A percentile compares a stretch with the other conserved stretches of the same genome.
phyloP scores from a whole-genome alignment of 768 basidiomycete species.

The Thelephora aurantiotincta region DNA sequence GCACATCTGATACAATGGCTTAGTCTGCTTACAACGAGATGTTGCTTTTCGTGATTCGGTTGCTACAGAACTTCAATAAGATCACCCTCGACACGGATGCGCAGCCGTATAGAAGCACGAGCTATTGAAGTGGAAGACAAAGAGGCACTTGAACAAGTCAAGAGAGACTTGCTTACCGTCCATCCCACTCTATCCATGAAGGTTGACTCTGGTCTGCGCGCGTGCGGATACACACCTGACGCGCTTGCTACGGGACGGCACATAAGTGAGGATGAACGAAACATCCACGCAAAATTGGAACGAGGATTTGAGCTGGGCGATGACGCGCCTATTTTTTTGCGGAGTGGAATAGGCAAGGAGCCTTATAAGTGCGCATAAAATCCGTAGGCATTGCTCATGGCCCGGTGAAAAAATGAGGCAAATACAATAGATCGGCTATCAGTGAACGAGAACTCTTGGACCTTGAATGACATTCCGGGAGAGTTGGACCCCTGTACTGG shows the following conservation, averaged over 20 bases:
- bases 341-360: too few relatives aligned
- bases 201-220: not conserved
- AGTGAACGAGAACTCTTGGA: too few relatives aligned
- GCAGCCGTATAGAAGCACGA: slow-evolving; percentile 14
- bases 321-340: too few relatives aligned
- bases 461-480: too few relatives aligned
- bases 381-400: too few relatives aligned
- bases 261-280: slow-evolving; percentile 31
- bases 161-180: not conserved
- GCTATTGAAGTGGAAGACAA: slow-evolving; percentile 4
- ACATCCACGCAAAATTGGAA: not conserved
- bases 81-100: slow-evolving; percentile 25
- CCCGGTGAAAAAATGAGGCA: too few relatives aligned
- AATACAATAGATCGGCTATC: too few relatives aligned
- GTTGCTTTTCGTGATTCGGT: slow-evolving; percentile 37
- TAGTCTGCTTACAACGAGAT: slow-evolving; percentile 42
- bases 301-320: too few relatives aligned
- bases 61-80: slow-evolving; percentile 33
- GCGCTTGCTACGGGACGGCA: slow-evolving; percentile 21
- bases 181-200: slow-evolving; percentile 24
- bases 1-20: too few relatives aligned
- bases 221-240: not conserved
- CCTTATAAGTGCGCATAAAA: too few relatives aligned
- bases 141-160: not conserved
- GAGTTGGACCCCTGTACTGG: too few relatives aligned